A percentile compares a stretch with the other conserved stretches of the same genome.
Conservation (phyloP, 345 rosid species). For the Hibiscus trionum region DNA sequence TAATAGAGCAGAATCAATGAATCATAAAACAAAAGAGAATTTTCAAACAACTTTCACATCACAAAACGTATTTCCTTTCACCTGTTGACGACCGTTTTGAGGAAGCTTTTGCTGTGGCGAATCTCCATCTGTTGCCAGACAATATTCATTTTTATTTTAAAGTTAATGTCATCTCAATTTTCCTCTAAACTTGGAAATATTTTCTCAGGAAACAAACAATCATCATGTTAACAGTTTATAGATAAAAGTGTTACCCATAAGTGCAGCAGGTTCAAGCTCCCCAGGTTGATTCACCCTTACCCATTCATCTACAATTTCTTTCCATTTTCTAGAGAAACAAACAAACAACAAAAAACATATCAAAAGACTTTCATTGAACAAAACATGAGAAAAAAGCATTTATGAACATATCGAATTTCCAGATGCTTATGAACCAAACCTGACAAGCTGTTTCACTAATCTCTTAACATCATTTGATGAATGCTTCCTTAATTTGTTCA, state of each 20-base stretch:
- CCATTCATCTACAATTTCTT: slow-evolving; percentile 84
- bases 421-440: slow-evolving; percentile 18
- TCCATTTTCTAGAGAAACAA: slow-evolving; percentile 34
- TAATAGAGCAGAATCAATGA: neutral
- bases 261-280: slow-evolving; percentile 52
- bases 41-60: neutral
- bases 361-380: neutral
- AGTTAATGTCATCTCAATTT: slow-evolving; percentile 32
- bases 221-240: slow-evolving; percentile 19
- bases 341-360: neutral
- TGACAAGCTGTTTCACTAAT: slow-evolving; percentile 64
- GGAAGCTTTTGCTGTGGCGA: slow-evolving; percentile 69
- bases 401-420: neutral
- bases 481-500: slow-evolving; percentile 49
- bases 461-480: slow-evolving; percentile 47
- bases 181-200: slow-evolving; percentile 2
- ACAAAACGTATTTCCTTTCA: slow-evolving; percentile 13
- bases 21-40: neutral
- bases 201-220: slow-evolving; percentile 14
- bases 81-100: slow-evolving; percentile 81
- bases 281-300: slow-evolving; percentile 74
- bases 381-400: slow-evolving; percentile 10
- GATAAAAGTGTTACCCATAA: slow-evolving; percentile 45
- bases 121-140: slow-evolving; percentile 66
- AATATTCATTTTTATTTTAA: slow-evolving; percentile 18